Evolutionary conservation across 2,329 filamentous ascomycete species (phyloP).

Genomic region (Colletotrichum endophyticum): DNA sequence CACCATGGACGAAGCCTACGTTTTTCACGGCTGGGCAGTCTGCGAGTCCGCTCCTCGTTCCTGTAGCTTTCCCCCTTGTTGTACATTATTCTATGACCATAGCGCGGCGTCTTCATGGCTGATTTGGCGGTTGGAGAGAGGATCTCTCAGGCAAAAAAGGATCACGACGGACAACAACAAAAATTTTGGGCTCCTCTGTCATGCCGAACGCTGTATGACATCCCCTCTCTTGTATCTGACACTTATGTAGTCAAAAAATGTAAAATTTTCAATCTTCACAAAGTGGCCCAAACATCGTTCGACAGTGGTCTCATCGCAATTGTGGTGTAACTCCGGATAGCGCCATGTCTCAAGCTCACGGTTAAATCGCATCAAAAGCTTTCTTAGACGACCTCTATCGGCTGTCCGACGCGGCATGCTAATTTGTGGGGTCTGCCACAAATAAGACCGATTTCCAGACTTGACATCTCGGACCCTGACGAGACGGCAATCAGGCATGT

Average conservation of each 20-base stretch:
- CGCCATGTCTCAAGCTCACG: neutral
- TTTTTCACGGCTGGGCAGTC: neutral
- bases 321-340: neutral
- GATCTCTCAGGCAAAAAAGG: conserved; percentile 1
- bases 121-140: conserved; percentile 4
- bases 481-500: neutral
- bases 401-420: neutral
- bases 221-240: conserved; percentile 42
- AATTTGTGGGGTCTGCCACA: neutral
- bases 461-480: neutral
- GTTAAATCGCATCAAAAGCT: neutral
- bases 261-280: neutral
- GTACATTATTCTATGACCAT: conserved; percentile 35
- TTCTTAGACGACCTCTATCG: neutral
- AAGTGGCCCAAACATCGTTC: neutral
- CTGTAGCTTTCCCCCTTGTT: conserved; percentile 21
- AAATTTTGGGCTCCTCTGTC: conserved; percentile 11
- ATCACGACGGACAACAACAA: conserved; percentile 5
- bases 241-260: neutral
- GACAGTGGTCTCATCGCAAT: neutral
- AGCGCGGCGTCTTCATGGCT: conserved; percentile 39
- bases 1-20: neutral
- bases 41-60: neutral
- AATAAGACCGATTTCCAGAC: neutral
- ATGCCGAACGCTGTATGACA: conserved; percentile 32